phyloP scores from a whole-genome alignment of 2,329 filamentous ascomycete species.

The Blastomyces percursus region DNA sequence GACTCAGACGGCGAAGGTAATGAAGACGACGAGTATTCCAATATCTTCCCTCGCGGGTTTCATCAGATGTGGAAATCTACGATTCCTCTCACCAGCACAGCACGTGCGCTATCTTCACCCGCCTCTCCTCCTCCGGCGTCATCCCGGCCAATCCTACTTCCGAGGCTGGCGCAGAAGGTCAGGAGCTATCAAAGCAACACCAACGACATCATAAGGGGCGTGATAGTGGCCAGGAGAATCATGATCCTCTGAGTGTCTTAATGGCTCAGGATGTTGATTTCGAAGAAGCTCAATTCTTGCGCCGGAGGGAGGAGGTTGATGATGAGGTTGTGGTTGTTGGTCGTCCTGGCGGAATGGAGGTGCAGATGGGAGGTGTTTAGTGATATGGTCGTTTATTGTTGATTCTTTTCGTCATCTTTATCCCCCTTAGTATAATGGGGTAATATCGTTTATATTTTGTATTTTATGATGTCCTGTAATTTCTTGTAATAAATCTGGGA shows the following conservation, averaged over 20 bases:
- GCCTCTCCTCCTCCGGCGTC: not conserved
- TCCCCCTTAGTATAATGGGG: not conserved
- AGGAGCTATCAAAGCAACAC: conserved; percentile 12
- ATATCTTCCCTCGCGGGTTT: not conserved
- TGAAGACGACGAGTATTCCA: conserved; percentile 10
- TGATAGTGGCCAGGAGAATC: conserved; percentile 14
- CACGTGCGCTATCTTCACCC: conserved; percentile 1
- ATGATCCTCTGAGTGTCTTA: conserved; percentile 5
- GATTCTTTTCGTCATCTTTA: not conserved
- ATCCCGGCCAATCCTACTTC: conserved; percentile 23
- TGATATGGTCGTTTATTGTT: not conserved
- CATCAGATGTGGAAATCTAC: conserved; percentile 13
- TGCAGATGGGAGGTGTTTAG: conserved; percentile 27
- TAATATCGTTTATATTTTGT: not conserved
- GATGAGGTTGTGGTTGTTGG: conserved; percentile 16
- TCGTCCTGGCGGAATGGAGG: conserved; percentile 7
- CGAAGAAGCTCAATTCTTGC: conserved; percentile 36
- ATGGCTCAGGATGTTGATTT: conserved; percentile 26
- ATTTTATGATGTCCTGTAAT: not conserved
- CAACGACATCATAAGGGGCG: conserved; percentile 16
- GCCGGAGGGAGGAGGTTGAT: conserved; percentile 32
- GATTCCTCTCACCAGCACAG: conserved; percentile 20
- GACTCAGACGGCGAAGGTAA: conserved; percentile 29
- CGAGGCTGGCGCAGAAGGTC: conserved; percentile 22
- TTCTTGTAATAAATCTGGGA: not conserved